Evolutionary conservation across 139 green algal genomes (phyloP), one percentile per base, ranked within the genome.

Genomic region (Nannochloris sp.): DNA sequence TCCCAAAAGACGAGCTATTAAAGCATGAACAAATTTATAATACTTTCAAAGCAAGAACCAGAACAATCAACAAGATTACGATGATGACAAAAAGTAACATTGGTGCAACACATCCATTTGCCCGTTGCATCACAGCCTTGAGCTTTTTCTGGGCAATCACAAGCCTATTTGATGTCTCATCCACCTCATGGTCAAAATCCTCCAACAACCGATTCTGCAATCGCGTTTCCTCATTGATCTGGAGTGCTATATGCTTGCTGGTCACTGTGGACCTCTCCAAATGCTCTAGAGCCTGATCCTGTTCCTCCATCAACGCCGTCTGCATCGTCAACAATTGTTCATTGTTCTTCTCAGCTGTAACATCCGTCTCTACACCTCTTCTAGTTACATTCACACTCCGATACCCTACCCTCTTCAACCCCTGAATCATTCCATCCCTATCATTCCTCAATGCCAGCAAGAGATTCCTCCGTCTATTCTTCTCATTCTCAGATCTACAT

Each of bases 141-240:
- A 91, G 62, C 23, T 75, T 70, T 51, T 74, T 80, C 24, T 81
- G 82, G 11, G 81, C 80, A 4, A 79, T 80, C 3, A 57, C 49
- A 51, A 94, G 60, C 12, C 82, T 71, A 24, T 50, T 82, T 31
- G 87, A 71, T 1, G 84, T 88, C 7, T 84, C 80, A 4, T 90
- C 84, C 34, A 94, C 80, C 8, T 89, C 83, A 12, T 92, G 84
- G 5, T 92, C 85, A 53, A 96, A 61, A 19, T 92, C 84, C 23
- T 90, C 85, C 49, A 96, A 78, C 71, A 96, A 74, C 19, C 78
- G 69, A 9, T 84, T 87, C 64, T 96, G 89, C 57, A 95, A 74
- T 48, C 85, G 73, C 4, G 90, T 69, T 76, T 96, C 89, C 67
- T 96, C 88, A 24, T 88, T 86, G 48, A 96, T 93, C 4, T 89